phyloP scores from a whole-genome alignment of 1,139 yeast genomes.

The Yamadazyma trypodendri region DNA sequence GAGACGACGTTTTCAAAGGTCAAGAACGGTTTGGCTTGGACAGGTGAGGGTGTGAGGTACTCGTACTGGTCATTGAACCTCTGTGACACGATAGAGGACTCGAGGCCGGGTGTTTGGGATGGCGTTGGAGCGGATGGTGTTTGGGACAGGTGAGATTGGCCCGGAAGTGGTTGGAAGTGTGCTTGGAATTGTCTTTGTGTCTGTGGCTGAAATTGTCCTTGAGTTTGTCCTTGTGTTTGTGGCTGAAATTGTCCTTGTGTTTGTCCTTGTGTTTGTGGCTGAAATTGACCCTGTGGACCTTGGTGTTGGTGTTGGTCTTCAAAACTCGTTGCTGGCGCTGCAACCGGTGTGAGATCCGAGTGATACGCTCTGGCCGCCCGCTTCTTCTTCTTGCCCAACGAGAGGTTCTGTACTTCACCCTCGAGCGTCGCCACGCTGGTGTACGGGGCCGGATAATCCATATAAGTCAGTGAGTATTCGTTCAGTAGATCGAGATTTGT shows the following conservation, averaged over 20 bases:
- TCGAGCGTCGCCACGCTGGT: conserved; percentile 1
- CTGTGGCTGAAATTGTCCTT: too few species aligned
- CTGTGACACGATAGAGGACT: conserved; percentile 43
- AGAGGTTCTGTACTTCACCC: conserved; percentile 6
- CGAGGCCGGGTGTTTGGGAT: too few species aligned
- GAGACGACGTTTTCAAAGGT: conserved; percentile 79
- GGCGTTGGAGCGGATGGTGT: too few species aligned
- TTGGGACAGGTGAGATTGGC: too few species aligned
- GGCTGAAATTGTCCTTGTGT: neutral
- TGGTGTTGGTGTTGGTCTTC: neutral
- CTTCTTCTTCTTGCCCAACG: conserved; percentile 27
- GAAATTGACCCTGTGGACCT: too few species aligned
- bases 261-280: neutral
- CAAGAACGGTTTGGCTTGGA: conserved; percentile 43
- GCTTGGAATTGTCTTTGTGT: too few species aligned
- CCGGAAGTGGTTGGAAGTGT: too few species aligned
- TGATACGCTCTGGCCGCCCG: conserved; percentile 50
- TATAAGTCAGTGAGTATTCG: too few species aligned
- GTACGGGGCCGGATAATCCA: neutral
- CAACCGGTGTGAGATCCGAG: conserved; percentile 7
- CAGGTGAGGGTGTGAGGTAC: conserved; percentile 29
- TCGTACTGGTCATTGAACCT: conserved; percentile 54
- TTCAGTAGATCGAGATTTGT: too few species aligned
- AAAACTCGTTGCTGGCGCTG: too few species aligned
- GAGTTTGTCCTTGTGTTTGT: too few species aligned